Conservation (phyloP, 176 grass and related monocot genomes). For the Alloteropsis semialata region DNA sequence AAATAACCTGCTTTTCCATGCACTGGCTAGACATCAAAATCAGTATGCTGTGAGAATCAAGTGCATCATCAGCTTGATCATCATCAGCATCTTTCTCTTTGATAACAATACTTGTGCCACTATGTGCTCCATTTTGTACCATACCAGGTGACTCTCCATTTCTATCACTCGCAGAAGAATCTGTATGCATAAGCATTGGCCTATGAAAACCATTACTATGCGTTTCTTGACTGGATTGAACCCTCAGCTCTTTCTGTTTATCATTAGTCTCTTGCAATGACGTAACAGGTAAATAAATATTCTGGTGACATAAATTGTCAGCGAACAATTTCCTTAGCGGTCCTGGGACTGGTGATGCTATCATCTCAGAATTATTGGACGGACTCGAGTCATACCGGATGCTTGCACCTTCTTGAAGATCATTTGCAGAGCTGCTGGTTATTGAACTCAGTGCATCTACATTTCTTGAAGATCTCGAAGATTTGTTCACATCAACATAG, state of each 20-base stretch:
- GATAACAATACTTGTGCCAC: constrained; percentile 29
- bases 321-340: constrained; percentile 36
- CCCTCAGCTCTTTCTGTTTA: constrained; percentile 43
- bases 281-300: constrained; percentile 57
- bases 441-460: constrained; percentile 17
- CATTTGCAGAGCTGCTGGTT: constrained; percentile 27
- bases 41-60: constrained; percentile 79
- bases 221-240: constrained; percentile 30
- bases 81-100: constrained; percentile 48
- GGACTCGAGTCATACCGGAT: constrained; percentile 9
- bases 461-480: constrained; percentile 32
- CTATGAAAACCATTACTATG: constrained; percentile 41
- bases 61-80: constrained; percentile 46
- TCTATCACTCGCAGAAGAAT: constrained; percentile 14
- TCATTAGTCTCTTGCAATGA: constrained; percentile 50
- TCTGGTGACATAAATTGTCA: constrained; percentile 39
- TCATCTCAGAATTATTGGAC: constrained; percentile 10
- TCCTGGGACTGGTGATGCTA: constrained; percentile 33
- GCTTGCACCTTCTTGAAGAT: constrained; percentile 22
- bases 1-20: constrained; percentile 58
- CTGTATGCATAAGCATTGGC: constrained; percentile 4
- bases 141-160: constrained; percentile 4
- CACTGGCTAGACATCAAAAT: constrained; percentile 78
- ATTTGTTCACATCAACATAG: constrained; percentile 41
- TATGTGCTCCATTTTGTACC: constrained; percentile 34